Percentiles rank a stretch among this genome's conserved stretches.
Evolutionary conservation across 306 rosid genomes (phyloP).

Genomic region (Cajanus cajan): DNA sequence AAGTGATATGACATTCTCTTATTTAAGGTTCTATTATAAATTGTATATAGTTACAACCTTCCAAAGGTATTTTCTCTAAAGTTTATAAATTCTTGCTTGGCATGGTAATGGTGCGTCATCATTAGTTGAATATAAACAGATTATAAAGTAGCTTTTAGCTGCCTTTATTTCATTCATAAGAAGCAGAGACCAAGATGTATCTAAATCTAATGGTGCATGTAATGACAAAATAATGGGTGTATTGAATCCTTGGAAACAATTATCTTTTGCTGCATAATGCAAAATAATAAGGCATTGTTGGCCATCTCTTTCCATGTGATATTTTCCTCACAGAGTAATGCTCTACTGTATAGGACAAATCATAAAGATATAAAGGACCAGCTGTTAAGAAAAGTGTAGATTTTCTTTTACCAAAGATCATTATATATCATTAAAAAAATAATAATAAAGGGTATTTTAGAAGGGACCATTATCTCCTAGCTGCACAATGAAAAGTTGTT

Average conservation of each 20-base stretch:
- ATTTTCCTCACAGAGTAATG: background rate
- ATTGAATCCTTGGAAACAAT: background rate
- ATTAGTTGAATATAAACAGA: background rate
- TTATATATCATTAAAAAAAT: background rate
- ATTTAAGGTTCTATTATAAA: background rate
- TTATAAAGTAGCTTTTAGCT: background rate
- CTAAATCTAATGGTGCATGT: background rate
- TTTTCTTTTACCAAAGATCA: background rate
- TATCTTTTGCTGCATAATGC: conserved; percentile 22
- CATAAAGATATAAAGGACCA: background rate
- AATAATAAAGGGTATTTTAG: background rate
- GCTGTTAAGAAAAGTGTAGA: conserved; percentile 18
- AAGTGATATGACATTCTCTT: background rate
- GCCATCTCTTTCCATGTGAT: conserved; percentile 11
- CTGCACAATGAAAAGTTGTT: background rate
- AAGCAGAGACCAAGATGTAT: background rate
- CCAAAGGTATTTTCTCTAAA: too few relatives aligned
- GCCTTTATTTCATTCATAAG: background rate
- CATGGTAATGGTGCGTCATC: background rate
- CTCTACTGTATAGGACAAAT: background rate
- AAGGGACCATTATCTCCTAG: background rate
- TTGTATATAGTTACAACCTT: too few relatives aligned
- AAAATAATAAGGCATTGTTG: background rate
- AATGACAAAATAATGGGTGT: conserved; percentile 17
- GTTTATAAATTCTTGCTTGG: background rate